These are phyloP conservation scores for Pestalotiopsis sp. DNA, from an alignment of 2,329 filamentous ascomycete species.

Conservation along the genomic window DNA sequence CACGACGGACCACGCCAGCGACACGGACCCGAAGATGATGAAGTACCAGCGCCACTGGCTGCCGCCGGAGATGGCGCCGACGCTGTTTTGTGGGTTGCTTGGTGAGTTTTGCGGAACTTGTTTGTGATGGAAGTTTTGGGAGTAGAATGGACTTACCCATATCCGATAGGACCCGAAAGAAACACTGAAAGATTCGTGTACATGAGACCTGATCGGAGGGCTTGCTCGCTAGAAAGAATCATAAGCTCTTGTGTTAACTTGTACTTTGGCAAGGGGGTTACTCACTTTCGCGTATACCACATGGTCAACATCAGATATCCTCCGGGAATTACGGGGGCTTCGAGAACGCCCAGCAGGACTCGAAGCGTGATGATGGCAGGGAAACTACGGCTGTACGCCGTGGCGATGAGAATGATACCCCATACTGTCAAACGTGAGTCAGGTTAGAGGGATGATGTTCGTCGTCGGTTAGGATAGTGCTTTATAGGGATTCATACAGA, in stretches of 20 bases:
- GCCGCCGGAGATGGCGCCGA: constrained; percentile 56
- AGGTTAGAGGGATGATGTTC: not conserved
- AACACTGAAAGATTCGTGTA: constrained; percentile 16
- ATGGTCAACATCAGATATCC: constrained; percentile 15
- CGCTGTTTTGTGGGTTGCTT: constrained; percentile 32
- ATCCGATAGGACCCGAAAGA: constrained; percentile 12
- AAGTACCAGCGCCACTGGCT: constrained; percentile 46
- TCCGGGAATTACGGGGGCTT: constrained; percentile 13
- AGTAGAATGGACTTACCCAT: constrained; percentile 6
- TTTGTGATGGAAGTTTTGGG: not conserved
- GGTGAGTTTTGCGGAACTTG: not conserved
- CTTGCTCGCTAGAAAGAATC: constrained; percentile 7
- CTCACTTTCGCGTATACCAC: constrained; percentile 16
- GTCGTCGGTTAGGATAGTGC: no score
- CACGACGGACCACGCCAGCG: constrained; percentile 56
- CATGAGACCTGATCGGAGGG: constrained; percentile 15
- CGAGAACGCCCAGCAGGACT: constrained; percentile 6
- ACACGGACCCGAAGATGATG: constrained; percentile 61
- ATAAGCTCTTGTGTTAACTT: not conserved
- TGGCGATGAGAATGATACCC: constrained; percentile 15
- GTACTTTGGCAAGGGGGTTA: not conserved
- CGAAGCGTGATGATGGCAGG: constrained; percentile 12
- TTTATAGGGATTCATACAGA: not conserved
- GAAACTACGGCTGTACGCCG: constrained; percentile 12
- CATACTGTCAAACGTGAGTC: constrained; percentile 9